Evolutionary conservation across 805 yeast species (phyloP).

Genomic region (Metschnikowia kofuensis): DNA sequence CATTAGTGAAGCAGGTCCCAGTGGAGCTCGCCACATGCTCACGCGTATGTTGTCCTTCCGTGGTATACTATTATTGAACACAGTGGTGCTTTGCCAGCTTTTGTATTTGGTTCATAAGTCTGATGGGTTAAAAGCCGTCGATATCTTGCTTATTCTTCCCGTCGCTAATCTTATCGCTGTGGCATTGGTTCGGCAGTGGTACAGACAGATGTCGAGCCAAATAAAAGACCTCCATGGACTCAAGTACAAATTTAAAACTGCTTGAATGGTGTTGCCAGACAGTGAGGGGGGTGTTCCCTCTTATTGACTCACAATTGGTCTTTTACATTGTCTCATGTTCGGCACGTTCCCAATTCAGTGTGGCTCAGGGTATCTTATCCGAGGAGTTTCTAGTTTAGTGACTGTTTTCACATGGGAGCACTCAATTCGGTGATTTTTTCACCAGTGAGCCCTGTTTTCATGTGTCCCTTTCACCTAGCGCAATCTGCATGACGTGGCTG

Average conservation of each 20-base stretch:
- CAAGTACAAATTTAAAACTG: conserved; percentile 24
- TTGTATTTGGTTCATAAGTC: conserved; percentile 2
- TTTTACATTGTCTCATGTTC: neutral
- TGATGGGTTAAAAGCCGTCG: neutral
- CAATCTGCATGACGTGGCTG: neutral
- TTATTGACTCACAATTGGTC: neutral
- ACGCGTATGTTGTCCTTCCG: conserved; percentile 1
- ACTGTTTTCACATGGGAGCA: neutral
- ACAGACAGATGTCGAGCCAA: conserved; percentile 9
- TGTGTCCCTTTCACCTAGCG: too few relatives aligned
- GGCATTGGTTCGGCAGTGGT: conserved; percentile 17
- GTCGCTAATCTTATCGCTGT: conserved; percentile 17
- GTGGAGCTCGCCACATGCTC: neutral
- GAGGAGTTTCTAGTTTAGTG: too few relatives aligned
- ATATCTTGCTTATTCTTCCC: conserved; percentile 18
- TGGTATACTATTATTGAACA: conserved; percentile 11
- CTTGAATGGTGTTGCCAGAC: conserved; percentile 3
- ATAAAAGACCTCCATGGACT: conserved; percentile 16
- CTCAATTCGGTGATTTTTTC: neutral
- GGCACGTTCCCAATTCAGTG: neutral
- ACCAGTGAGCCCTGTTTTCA: neutral
- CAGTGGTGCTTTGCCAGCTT: conserved; percentile 17
- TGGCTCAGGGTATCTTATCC: too few relatives aligned
- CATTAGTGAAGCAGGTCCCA: neutral
- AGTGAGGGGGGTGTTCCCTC: neutral